Base-by-base conservation (phyloP, 139 green algal genomes). In the Chlorella sp. region DNA sequence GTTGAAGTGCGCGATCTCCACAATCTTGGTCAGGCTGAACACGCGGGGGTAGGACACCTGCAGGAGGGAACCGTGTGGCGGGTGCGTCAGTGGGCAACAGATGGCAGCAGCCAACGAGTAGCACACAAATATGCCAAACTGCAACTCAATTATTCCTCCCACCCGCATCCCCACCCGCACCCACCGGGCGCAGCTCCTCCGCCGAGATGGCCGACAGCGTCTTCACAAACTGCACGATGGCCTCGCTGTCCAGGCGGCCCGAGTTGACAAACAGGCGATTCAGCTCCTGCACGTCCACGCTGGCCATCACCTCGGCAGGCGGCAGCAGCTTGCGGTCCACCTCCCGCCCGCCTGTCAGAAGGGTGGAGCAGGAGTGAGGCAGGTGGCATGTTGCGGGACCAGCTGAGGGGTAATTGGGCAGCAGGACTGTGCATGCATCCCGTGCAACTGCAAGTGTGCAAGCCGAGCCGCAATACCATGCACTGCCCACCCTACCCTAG, bases 1-100 rank as follows among this genome's bases (percentile, higher is more conserved):
- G 93, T 99, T 99, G 94, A 97, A 98, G 86, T 99, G 96, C 26
- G 95, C 90, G 64, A 99, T 95, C 91, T 99, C 97, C 44, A 99
- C 96, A 72, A 99, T 98, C 87, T 98, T 98, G 71, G 94, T 94
- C 23, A 99, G 91, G 67, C 78, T 91, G 91, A 98, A 99, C 16
- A 99, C 94, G 47, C 97, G 91, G 0, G 97, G 97, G 11, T 90
- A 72, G 30, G 71, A 60, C 51, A 60, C 51, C 51, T 60, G 51
- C 11, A 21, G 51, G 11, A 60, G 51, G 51, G 12, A 60, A 55
- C 7, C 44, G 51, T 2, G 51, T 15, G 2, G 15, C 2, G 12
- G 12, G 51, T 60, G 51, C 11, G 44, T 9, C 11, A 60, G 51
- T 15, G 21, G 51, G 51, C 18, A 60, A 60, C 51, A 51, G 44